These are phyloP conservation scores for Begonia loranthoides DNA, from an alignment of 306 rosid genomes.

Conservation along the genomic window DNA sequence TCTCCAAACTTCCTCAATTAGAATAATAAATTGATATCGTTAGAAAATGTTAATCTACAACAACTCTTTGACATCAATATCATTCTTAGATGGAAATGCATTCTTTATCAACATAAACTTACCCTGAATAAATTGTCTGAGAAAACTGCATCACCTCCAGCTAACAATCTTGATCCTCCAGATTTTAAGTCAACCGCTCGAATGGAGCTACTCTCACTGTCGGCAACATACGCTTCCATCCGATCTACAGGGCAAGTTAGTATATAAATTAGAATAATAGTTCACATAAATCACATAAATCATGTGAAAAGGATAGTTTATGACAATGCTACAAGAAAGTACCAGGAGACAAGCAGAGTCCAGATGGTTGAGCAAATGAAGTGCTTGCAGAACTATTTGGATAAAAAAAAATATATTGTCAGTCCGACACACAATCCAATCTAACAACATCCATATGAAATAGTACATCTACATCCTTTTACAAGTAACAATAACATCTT, in stretches of 20 bases:
- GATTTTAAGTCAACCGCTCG: constrained; percentile 68
- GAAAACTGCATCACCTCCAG: constrained; percentile 76
- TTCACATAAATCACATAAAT: neutral
- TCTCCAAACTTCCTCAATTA: constrained; percentile 73
- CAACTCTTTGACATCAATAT: neutral
- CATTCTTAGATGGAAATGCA: constrained; percentile 1
- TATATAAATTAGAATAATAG: constrained; percentile 7
- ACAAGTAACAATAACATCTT: too few species aligned
- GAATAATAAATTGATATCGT: neutral
- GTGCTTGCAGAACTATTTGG: constrained; percentile 59
- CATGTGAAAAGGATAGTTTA: constrained; percentile 6
- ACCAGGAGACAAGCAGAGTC: constrained; percentile 85
- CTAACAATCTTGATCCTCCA: constrained; percentile 79
- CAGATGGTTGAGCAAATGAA: constrained; percentile 95
- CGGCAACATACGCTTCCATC: constrained; percentile 61
- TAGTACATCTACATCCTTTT: too few species aligned
- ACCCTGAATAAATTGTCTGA: constrained; percentile 86
- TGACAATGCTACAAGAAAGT: constrained; percentile 15
- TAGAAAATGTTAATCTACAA: constrained; percentile 4
- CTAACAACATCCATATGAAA: too few species aligned
- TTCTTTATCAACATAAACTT: constrained; percentile 15
- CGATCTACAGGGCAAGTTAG: constrained; percentile 29
- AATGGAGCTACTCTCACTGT: constrained; percentile 97
- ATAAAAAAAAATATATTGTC: constrained; percentile 2
- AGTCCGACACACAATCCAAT: too few species aligned